Conservation (phyloP, 2,329 filamentous ascomycete species). For the Metarhizium robertsii region DNA sequence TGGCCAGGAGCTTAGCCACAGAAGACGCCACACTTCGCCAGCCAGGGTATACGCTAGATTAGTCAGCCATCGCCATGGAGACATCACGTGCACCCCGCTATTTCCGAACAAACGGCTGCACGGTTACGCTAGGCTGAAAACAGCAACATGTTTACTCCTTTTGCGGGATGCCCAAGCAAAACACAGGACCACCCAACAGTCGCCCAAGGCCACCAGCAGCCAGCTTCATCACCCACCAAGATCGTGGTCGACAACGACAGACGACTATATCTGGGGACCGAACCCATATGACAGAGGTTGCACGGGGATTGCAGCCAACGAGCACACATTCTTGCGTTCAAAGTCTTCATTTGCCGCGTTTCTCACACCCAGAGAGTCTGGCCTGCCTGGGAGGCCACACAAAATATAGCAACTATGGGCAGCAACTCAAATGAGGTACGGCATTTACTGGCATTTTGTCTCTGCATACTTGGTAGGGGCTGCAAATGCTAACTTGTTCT, state of each 20-base stretch:
- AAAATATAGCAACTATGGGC: constrained; percentile 15
- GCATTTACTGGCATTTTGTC: neutral
- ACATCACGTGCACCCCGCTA: neutral
- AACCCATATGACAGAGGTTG: neutral
- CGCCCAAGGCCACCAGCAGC: neutral
- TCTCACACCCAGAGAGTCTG: too few species aligned
- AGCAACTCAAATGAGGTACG: constrained; percentile 18
- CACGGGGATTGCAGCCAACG: neutral
- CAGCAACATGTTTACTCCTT: constrained; percentile 22
- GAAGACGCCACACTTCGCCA: neutral
- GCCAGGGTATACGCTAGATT: too few species aligned
- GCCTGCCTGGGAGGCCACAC: neutral
- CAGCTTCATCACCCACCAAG: neutral
- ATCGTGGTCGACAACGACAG: neutral
- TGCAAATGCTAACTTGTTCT: constrained; percentile 8
- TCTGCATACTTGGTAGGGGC: neutral
- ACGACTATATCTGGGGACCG: neutral
- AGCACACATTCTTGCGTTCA: neutral
- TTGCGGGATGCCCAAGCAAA: constrained; percentile 13
- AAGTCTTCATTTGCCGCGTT: neutral
- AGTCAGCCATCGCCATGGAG: too few species aligned
- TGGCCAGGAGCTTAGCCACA: neutral
- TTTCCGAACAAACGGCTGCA: neutral
- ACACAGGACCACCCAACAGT: constrained; percentile 11
- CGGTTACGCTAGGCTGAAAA: constrained; percentile 13